Percentiles rank a stretch among this genome's conserved stretches.
phyloP scores from a whole-genome alignment of 2,329 filamentous ascomycete genomes.

The Xylaria sp. region DNA sequence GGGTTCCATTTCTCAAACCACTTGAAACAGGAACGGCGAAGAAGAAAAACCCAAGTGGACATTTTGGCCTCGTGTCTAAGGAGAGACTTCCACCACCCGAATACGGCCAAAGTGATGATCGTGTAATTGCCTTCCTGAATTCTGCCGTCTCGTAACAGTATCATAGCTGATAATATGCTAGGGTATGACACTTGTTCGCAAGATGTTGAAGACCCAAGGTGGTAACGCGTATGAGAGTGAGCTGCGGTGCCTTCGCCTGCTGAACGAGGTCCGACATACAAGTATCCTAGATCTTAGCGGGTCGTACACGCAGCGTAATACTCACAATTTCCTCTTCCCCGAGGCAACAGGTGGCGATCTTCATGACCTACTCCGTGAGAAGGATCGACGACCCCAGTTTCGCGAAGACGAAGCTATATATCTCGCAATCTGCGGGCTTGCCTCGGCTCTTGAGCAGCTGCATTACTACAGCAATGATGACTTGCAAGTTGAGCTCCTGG shows the following conservation, averaged over 20 bases:
- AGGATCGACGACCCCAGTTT: background rate
- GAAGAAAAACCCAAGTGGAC: background rate
- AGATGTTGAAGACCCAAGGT: background rate
- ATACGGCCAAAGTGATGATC: background rate
- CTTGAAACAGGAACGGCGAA: background rate
- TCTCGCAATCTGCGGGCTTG: background rate
- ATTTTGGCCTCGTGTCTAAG: background rate
- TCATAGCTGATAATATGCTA: background rate
- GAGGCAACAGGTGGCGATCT: conserved; percentile 1
- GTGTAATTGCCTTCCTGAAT: background rate
- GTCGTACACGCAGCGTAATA: background rate
- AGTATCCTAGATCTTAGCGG: background rate
- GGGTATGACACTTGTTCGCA: background rate
- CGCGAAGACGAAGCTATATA: background rate
- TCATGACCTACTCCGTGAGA: background rate
- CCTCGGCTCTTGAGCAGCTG: background rate
- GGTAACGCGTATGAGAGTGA: conserved; percentile 3
- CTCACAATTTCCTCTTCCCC: background rate
- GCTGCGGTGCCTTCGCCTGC: background rate
- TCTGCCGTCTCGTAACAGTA: background rate
- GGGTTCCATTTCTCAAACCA: background rate
- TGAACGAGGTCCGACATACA: background rate
- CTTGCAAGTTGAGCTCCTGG: background rate
- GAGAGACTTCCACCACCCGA: background rate
- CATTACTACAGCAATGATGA: conserved; percentile 1